Evolutionary conservation across 257 asterid species (phyloP).

Genomic region (Jacaranda mimosifolia): DNA sequence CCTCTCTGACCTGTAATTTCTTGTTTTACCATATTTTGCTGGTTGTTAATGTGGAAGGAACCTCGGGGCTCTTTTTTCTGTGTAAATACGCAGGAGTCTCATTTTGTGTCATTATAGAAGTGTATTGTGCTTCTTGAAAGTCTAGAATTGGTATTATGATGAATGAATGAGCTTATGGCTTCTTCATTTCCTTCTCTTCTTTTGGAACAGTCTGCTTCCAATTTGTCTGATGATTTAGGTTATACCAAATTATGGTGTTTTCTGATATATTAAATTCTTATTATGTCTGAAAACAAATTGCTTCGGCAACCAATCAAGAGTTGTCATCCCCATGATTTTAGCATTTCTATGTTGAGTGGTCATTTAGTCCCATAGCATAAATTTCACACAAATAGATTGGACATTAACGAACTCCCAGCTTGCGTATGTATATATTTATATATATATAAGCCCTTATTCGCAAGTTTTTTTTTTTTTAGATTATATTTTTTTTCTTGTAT

Average conservation of each 20-base stretch:
- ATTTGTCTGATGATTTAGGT: too few species aligned
- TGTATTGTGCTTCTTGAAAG: background rate
- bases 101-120: background rate
- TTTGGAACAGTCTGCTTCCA: too few species aligned
- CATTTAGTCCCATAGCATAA: too few species aligned
- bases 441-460: too few species aligned
- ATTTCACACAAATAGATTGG: too few species aligned
- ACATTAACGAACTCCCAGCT: too few species aligned
- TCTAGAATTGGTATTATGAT: background rate
- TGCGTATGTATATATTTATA: too few species aligned
- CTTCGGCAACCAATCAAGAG: background rate
- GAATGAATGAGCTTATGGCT: background rate
- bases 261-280: background rate
- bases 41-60: background rate
- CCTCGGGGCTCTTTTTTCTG: background rate
- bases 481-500: too few species aligned
- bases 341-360: too few species aligned
- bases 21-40: background rate
- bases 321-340: too few species aligned
- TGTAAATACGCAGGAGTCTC: background rate
- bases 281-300: background rate
- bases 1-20: background rate
- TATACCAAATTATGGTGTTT: background rate
- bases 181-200: background rate
- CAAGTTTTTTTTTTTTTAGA: too few species aligned